Conservation (phyloP, 2,329 filamentous ascomycete species). For the Davidsoniella neocaledoniae region DNA sequence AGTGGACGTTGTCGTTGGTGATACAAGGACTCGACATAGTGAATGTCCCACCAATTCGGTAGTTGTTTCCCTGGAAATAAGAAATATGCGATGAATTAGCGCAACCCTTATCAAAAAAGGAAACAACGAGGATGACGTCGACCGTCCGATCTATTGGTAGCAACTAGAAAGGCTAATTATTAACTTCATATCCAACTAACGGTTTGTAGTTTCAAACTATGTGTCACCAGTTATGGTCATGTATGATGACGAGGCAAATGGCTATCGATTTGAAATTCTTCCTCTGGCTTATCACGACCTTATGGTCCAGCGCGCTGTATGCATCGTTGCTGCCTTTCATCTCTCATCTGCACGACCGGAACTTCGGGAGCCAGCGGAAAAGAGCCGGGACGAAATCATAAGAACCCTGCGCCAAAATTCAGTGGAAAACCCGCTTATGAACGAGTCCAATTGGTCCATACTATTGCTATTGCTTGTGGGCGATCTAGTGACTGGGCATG, state of each 20-base stretch:
- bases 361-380: constrained; percentile 2
- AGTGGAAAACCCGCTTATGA: neutral
- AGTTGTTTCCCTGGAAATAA: too few species aligned
- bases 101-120: too few species aligned
- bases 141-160: too few species aligned
- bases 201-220: constrained; percentile 1
- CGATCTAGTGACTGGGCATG: constrained; percentile 1
- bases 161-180: too few species aligned
- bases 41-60: too few species aligned
- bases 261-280: constrained; percentile 3
- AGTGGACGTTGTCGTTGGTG: too few species aligned
- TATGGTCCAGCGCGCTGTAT: neutral
- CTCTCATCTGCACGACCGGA: constrained; percentile 1
- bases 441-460: constrained; percentile 5
- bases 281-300: constrained; percentile 3
- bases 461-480: constrained; percentile 1
- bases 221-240: constrained; percentile 5
- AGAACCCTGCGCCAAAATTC: neutral
- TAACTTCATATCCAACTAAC: neutral
- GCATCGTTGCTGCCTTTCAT: constrained; percentile 3
- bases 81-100: too few species aligned
- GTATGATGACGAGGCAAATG: constrained; percentile 6
- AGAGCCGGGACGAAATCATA: constrained; percentile 1
- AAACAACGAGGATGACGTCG: too few species aligned
- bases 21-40: neutral